Base-by-base conservation (phyloP, 495 filamentous ascomycete genomes). In the Hyaloscypha bicolor region DNA sequence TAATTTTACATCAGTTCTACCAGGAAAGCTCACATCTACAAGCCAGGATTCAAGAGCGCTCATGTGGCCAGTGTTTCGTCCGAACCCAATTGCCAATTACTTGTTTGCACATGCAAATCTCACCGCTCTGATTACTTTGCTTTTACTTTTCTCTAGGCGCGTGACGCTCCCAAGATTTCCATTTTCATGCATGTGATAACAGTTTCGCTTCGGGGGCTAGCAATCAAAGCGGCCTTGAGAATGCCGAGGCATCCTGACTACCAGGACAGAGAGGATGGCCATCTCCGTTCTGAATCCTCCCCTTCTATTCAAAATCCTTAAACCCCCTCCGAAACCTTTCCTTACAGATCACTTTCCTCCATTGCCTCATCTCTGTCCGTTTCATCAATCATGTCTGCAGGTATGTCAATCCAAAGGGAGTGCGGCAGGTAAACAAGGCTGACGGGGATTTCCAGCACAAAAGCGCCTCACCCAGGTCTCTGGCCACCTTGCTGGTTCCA, bases 401-500 rank as follows among this genome's bases (percentile, higher is more conserved):
- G 73, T 73, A 39, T 31, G 69, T 51, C 52, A 11, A 48, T 35
- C 30, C 31, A 16, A 37, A 16, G 12, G 51, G 30, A 25, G 31
- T 21, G 22, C 9, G 55, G 53, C 11, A 29, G 6, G 31, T 56
- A 45, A 25, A 58, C 52, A 21, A 65, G 53, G 65, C 71, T 68
- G 60, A 70, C 64, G 42, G 11, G 35, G 22, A 29, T 48, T 29
- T 32, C 63, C 60, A 75, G 71, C 73, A 35, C 55, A 71, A 33
- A 62, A 69, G 52, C 64, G 73, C n/a, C 71, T 75, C 35, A 56
- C 45, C 8, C 73, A 75, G 56, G 71, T 73, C 57, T 73, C 71
- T 66, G 67, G 64, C 66, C 71, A 73, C 62, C 51, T 73, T 2
- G 60, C 66, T 58, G 69, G 66, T 25, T 67, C 64, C 4, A 63